Evolutionary conservation across 1,284 basidiomycete genomes (phyloP), one percentile per base, ranked within the genome.

Genomic region (Stygiomarasmius scandens): DNA sequence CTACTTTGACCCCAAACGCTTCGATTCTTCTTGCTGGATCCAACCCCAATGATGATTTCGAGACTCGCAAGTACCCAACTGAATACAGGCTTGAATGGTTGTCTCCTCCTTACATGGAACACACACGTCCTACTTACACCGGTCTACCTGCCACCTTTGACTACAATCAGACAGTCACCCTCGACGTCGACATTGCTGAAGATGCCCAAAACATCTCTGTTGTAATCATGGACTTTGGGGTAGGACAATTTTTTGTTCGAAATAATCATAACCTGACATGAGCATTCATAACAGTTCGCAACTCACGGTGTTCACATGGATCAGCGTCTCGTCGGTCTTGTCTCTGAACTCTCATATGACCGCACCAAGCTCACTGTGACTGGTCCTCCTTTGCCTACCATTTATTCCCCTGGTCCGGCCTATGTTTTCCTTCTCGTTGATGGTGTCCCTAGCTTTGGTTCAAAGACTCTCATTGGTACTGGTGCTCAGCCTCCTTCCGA

Each of bases 381-480:
- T 2, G 80, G 72, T 4, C 82, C 81, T 8, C 75, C 79, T 1
- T 66, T 72, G 51, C 72, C 66, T 11, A 67, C 68, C 22, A 66
- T 83, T 23, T 81, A 85, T 54, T 80, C 81, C 3, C 79, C 82
- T 38, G 85, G 85, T 5, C 83, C 82, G 4, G 85, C 76, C 0
- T 82, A 77, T 70, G 64, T 87, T 41, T 84, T 78, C 61, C 67
- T 85, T 25, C 76, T 85, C 11, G 77, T 77, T 4, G 76, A 81
- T 59, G 74, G 62, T 3, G 61, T 62, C 11, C 61, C 62, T 3
- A 64, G 62, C 48, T 62, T 64, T 43, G 62, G 62, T 10, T 54
- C 56, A 19, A 62, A 62, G 36, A 59, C 58, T 2, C 58, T 64
- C 41, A 55, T 64, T 27, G 62, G 62, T 10, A 64, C 60, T 19